Evolutionary conservation across 169 alveolate genomes (phyloP), one percentile per base, ranked within the genome.

Genomic region (Plasmodium gonderi): DNA sequence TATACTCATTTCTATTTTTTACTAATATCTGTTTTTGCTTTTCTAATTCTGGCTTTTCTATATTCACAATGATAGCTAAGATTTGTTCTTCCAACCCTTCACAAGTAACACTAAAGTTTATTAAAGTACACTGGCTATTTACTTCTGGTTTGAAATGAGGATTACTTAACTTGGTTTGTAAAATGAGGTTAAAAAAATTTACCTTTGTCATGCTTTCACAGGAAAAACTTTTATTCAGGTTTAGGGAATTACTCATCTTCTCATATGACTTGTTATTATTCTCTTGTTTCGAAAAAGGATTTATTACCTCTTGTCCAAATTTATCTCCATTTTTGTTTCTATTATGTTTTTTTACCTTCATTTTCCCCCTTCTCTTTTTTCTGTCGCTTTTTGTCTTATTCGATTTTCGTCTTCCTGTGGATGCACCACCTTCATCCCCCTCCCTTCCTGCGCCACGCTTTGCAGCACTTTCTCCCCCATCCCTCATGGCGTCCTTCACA

Each of bases 81-180:
- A 98, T 96, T 95, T 98, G 98, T 75, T 98, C 99, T 96, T 98
- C 99, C 80, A 98, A 95, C 68, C 99, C 99, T 77, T 97, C 97
- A 91, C 98, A 99, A 11, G 99, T 98, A 82, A 98, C 99, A 91
- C 98, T 98, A 96, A 98, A 98, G 97, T 98, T 98, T 69, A 98
- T 98, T 77, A 98, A 93, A 12, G 99, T 98, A 90, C 99, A 98
- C 94, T 98, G 98, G 36, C 99, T 99, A 14, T 99, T 99, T 29
- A 98, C 97, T 95, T 99, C 99, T 3, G 99, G 99, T 92, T 98
- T 97, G 97, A 97, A 99, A 93, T 99, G 99, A 49, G 99, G 99
- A 69, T 99, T 99, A 83, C 98, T 96, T 80, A 98, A 95, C 93
- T 98, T 97, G 9, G 99, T 98, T 87, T 97, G 97, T 90, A 99